Conservation (phyloP, 768 basidiomycete species). For the Macrolepiota albuminosa region DNA sequence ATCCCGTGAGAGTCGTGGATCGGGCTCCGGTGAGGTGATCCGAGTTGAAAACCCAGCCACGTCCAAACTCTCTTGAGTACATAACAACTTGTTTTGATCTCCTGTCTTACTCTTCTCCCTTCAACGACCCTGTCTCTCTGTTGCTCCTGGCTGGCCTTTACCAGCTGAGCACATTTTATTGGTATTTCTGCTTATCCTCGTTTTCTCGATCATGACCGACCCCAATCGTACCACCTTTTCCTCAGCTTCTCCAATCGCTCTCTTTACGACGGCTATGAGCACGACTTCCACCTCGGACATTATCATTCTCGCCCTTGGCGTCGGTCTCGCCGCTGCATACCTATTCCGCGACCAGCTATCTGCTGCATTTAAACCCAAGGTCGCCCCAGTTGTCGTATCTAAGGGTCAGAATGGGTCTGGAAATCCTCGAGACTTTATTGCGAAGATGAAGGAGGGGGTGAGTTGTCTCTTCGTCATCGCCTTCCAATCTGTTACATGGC, state of each 20-base stretch:
- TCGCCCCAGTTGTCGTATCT: constrained; percentile 36
- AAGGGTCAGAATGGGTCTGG: constrained; percentile 62
- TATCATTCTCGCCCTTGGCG: constrained; percentile 66
- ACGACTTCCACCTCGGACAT: constrained; percentile 66
- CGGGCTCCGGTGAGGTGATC: constrained; percentile 11
- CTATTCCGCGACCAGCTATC: constrained; percentile 84
- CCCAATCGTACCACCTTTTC: constrained; percentile 34
- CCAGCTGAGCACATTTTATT: constrained; percentile 21
- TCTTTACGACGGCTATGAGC: constrained; percentile 43
- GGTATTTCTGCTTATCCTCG: constrained; percentile 17
- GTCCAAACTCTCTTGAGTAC: constrained; percentile 13
- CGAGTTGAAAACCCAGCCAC: constrained; percentile 18
- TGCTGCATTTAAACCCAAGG: constrained; percentile 58
- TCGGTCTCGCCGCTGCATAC: constrained; percentile 71
- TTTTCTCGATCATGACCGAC: constrained; percentile 23
- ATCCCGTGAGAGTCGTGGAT: constrained; percentile 13
- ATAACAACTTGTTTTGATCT: constrained; percentile 11
- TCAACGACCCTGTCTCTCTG: not conserved
- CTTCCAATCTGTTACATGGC: not conserved
- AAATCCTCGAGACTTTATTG: constrained; percentile 91
- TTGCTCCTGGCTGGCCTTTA: constrained; percentile 17
- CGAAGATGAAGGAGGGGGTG: constrained; percentile 92
- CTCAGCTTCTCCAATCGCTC: constrained; percentile 31
- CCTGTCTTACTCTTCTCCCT: constrained; percentile 9
- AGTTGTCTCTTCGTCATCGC: constrained; percentile 25